Conservation (phyloP, 345 rosid genomes). For the Moricandia moricandioides region DNA sequence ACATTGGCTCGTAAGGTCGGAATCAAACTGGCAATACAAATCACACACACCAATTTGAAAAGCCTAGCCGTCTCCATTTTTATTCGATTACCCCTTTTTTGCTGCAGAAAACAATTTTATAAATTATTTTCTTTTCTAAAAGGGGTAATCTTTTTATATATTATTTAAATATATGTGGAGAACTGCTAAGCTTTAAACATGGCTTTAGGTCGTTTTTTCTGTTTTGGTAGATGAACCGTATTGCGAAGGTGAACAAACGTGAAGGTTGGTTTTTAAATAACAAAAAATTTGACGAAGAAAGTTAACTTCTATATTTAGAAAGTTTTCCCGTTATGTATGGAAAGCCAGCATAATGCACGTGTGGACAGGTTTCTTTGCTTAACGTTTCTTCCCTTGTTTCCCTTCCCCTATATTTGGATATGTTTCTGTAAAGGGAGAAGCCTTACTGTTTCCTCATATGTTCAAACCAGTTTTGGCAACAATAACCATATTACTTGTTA, state of each 20-base stretch:
- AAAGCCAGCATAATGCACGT: slow-evolving; percentile 16
- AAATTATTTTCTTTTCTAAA: background rate
- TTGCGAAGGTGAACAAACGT: slow-evolving; percentile 26
- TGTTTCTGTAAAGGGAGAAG: background rate
- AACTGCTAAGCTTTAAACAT: slow-evolving; percentile 33
- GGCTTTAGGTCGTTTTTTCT: slow-evolving; percentile 26
- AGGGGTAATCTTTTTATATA: slow-evolving; percentile 28
- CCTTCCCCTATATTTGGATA: slow-evolving; percentile 22
- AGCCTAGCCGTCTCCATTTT: slow-evolving; percentile 38
- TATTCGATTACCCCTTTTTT: slow-evolving; percentile 26
- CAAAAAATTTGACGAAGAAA: background rate
- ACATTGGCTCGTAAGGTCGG: slow-evolving; percentile 41
- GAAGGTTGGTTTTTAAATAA: slow-evolving; percentile 30
- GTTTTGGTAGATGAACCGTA: slow-evolving; percentile 25
- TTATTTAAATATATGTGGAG: slow-evolving; percentile 23
- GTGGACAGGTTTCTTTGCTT: slow-evolving; percentile 32
- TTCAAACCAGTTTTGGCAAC: slow-evolving; percentile 19
- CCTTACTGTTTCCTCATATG: background rate
- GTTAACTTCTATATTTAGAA: slow-evolving; percentile 24
- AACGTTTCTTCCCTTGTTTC: too few relatives aligned
- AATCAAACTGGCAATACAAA: slow-evolving; percentile 38
- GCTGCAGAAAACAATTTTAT: background rate
- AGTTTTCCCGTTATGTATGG: slow-evolving; percentile 28
- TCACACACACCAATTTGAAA: slow-evolving; percentile 29
- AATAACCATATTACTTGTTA: background rate